Conservation (phyloP, 192 early-diverging fungal species). For the Linnemannia elongata region DNA sequence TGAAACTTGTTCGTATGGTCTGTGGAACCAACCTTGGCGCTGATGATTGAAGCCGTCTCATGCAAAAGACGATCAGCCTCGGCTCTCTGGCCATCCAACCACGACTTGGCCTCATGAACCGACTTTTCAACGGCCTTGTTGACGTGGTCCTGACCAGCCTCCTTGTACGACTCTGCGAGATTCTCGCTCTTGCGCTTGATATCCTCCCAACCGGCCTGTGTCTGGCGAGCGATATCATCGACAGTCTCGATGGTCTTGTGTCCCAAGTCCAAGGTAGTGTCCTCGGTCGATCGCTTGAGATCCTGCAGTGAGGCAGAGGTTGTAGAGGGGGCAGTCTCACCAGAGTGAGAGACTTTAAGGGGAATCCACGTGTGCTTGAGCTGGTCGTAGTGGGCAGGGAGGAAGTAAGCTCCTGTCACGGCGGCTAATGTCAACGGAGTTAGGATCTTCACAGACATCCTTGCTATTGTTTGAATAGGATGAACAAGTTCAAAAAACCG, state of each 20-base stretch:
- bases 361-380: neutral
- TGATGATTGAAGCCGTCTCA: constrained; percentile 6
- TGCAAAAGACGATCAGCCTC: constrained; percentile 16
- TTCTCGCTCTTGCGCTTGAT: constrained; percentile 32
- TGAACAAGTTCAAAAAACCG: neutral
- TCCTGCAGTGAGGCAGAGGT: neutral
- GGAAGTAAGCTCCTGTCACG: constrained; percentile 31
- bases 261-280: constrained; percentile 10
- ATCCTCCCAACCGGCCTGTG: constrained; percentile 25
- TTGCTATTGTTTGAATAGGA: constrained; percentile 14
- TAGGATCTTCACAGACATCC: constrained; percentile 34
- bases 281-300: neutral
- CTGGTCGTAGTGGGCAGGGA: constrained; percentile 26
- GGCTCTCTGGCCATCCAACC: constrained; percentile 1
- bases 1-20: constrained; percentile 27
- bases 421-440: constrained; percentile 40
- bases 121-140: constrained; percentile 15
- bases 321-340: neutral
- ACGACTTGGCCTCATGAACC: constrained; percentile 5
- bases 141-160: constrained; percentile 20
- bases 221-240: constrained; percentile 22
- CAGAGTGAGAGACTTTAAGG: neutral
- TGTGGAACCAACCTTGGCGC: neutral
- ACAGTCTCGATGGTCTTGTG: constrained; percentile 27
- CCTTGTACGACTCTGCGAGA: constrained; percentile 8